A percentile compares a stretch with the other conserved stretches of the same genome.
phyloP scores from a whole-genome alignment of 75 land plant species.

The Sequoiadendron giganteum region DNA sequence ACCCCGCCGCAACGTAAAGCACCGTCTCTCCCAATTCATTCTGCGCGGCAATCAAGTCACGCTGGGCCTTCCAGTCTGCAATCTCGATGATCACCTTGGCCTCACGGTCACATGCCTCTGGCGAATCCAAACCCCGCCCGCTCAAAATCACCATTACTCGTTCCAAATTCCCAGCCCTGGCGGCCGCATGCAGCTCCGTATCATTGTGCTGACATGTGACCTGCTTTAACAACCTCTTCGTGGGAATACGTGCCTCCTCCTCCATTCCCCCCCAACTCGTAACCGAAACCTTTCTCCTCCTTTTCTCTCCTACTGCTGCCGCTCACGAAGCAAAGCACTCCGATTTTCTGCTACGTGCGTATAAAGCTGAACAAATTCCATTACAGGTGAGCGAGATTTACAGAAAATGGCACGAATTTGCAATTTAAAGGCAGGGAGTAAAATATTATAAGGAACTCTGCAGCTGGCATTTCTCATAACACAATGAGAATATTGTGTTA shows the following conservation, averaged over 20 bases:
- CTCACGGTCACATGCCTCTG: neutral
- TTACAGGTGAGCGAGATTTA: neutral
- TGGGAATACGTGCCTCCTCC: constrained; percentile 20
- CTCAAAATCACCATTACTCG: constrained; percentile 42
- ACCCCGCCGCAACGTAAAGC: constrained; percentile 44
- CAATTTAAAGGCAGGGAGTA: neutral
- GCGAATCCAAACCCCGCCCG: constrained; percentile 1
- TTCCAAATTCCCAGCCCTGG: constrained; percentile 49
- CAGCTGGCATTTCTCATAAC: neutral
- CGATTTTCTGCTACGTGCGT: neutral
- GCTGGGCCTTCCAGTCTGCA: constrained; percentile 46
- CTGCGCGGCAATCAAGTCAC: constrained; percentile 47
- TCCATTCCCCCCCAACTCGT: constrained; percentile 50
- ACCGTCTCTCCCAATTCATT: constrained; percentile 67
- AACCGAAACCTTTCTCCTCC: constrained; percentile 17
- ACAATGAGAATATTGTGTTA: neutral
- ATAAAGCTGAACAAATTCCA: neutral
- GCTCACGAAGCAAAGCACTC: neutral
- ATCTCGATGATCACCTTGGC: constrained; percentile 14
- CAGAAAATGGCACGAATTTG: neutral
- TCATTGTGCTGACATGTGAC: constrained; percentile 74
- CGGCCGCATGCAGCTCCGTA: constrained; percentile 72
- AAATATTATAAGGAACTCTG: neutral
- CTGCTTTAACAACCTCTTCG: constrained; percentile 67
- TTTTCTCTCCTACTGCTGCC: neutral